phyloP scores from a whole-genome alignment of 139 green algal species.

The Chlorella sp. region DNA sequence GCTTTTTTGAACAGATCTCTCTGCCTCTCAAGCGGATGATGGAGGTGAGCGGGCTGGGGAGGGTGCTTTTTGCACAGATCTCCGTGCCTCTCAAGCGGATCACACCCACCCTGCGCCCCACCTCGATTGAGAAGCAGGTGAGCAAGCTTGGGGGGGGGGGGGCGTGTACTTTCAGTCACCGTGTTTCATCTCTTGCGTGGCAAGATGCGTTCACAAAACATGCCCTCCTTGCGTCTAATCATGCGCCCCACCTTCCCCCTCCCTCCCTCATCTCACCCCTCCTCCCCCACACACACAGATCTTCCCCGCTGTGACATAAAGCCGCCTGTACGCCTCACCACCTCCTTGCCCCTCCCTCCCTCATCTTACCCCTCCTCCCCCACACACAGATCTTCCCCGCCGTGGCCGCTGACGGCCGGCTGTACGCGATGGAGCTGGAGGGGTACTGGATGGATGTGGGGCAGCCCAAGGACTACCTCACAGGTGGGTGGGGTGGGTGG shows the following conservation, averaged over 20 bases:
- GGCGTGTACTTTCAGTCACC: no score
- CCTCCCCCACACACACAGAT: neutral
- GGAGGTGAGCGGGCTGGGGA: no score
- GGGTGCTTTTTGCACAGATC: no score
- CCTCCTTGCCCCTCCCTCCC: neutral
- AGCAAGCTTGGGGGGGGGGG: no score
- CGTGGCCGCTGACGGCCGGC: conserved; percentile 82
- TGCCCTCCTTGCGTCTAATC: no score
- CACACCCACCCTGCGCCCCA: no score
- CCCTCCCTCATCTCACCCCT: neutral
- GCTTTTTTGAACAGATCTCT: no score
- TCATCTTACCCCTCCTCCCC: neutral
- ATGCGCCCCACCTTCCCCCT: neutral
- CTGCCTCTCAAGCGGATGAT: no score
- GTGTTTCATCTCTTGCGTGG: no score
- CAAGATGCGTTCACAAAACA: no score
- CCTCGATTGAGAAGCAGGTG: no score
- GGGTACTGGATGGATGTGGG: conserved; percentile 99
- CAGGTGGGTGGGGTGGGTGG: conserved; percentile 33
- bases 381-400: conserved; percentile 77
- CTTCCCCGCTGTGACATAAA: neutral
- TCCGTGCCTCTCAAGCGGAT: no score
- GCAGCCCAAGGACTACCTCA: conserved; percentile 95
- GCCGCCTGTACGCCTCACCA: neutral
- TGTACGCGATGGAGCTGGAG: conserved; percentile 90